phyloP scores from a whole-genome alignment of 108 stramenopile species.

The Conticribra weissflogii region DNA sequence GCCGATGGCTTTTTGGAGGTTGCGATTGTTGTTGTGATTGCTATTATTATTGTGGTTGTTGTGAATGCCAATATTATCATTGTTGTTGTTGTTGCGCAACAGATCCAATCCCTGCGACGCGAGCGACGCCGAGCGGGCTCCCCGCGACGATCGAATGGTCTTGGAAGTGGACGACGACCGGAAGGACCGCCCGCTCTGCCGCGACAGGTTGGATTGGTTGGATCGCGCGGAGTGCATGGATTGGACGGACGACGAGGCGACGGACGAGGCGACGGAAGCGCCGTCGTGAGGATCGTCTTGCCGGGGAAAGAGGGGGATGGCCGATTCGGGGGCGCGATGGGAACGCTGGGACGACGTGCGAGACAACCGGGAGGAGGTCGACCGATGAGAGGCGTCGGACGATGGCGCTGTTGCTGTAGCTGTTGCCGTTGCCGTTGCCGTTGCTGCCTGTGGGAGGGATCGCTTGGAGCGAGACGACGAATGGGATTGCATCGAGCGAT shows the following conservation, averaged over 20 bases:
- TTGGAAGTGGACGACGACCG: not conserved
- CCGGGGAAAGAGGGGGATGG: not conserved
- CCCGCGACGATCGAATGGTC: not conserved
- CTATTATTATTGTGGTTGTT: not conserved
- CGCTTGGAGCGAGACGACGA: too few relatives aligned
- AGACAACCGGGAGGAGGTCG: not conserved
- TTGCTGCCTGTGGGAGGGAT: too few relatives aligned
- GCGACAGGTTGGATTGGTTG: not conserved
- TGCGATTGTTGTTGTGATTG: not conserved
- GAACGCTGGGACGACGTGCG: not conserved
- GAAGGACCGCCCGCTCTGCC: too few relatives aligned
- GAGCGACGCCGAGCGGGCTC: not conserved
- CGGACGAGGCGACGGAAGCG: slow-evolving; percentile 1
- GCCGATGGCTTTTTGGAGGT: not conserved
- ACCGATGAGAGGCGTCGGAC: not conserved
- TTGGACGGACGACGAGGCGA: slow-evolving; percentile 3
- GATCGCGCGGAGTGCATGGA: slow-evolving; percentile 1
- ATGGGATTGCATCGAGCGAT: not conserved
- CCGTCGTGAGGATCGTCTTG: not conserved
- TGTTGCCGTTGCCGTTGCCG: not conserved
- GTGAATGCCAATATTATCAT: too few relatives aligned
- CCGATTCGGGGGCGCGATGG: not conserved
- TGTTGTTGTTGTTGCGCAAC: not conserved
- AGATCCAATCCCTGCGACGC: not conserved
- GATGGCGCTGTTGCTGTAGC: not conserved